These are phyloP conservation scores for Globisporangium cederbergense DNA, from an alignment of 352 stramenopile species.

Conservation along the genomic window DNA sequence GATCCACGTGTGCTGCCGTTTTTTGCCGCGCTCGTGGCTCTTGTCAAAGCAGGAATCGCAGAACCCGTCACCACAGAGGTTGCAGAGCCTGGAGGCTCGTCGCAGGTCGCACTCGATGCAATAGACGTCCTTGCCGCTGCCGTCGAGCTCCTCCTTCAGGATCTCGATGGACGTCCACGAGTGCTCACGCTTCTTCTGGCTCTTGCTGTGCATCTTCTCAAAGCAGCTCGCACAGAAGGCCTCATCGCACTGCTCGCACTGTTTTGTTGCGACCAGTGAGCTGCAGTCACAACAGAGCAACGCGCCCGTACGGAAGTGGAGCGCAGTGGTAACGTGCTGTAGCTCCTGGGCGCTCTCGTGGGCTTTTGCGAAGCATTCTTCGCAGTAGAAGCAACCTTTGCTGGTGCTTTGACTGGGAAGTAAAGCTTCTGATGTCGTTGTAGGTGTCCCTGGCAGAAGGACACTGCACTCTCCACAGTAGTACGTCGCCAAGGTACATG, in stretches of 20 bases:
- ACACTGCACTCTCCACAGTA: conserved; percentile 35
- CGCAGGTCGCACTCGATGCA: conserved; percentile 69
- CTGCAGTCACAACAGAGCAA: conserved; percentile 57
- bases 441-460: not conserved
- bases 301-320: conserved; percentile 54
- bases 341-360: conserved; percentile 47
- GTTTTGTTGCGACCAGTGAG: conserved; percentile 29
- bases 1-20: conserved; percentile 59
- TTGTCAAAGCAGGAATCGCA: conserved; percentile 55
- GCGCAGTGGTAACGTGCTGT: conserved; percentile 33
- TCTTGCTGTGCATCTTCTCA: conserved; percentile 28
- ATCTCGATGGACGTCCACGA: conserved; percentile 41
- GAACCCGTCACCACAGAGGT: conserved; percentile 76
- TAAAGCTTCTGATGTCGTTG: not conserved
- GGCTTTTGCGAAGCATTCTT: conserved; percentile 42
- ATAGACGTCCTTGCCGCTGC: conserved; percentile 49
- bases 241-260: conserved; percentile 62
- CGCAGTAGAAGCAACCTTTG: conserved; percentile 57
- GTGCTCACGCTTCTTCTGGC: conserved; percentile 34
- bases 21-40: conserved; percentile 55
- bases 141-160: conserved; percentile 43
- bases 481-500: conserved; percentile 30
- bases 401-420: not conserved
- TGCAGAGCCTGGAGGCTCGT: conserved; percentile 47
- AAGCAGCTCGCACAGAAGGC: conserved; percentile 60